Base-by-base conservation (phyloP, 345 rosid genomes). In the Populus deltoides region DNA sequence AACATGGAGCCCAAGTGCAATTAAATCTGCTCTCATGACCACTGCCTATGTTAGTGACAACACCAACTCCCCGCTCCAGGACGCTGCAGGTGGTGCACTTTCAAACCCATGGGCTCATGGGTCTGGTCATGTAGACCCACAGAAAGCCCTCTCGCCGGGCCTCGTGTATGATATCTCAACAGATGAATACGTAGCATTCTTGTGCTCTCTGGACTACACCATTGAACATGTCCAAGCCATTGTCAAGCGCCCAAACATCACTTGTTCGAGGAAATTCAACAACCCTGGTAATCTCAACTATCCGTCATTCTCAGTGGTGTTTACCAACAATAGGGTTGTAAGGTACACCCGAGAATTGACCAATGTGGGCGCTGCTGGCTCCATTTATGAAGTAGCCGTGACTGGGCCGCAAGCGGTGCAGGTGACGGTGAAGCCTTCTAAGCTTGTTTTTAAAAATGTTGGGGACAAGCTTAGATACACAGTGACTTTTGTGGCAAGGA, bases 261-360 rank as follows among this genome's bases (percentile, higher is more conserved):
- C 87, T 3, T 94, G 99, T 75, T 53, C 88, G 0, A 86, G 24
- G 72, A 94, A 88, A 78, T 86, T 90, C 81, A 86, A 86, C 85
- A 87, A 87, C 85, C 98, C 99, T 0, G 99, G 99, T 11, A 78
- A 87, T 33, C 94, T 94, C 71, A 94, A 94, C 82, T 94, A 94
- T 78, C 99, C 97, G 2, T 93, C 97, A 0, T 94, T 94, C 87
- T 94, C 99, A 0, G 91, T 94, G 51, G 61, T 90, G 83, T 93
- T 94, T 31, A 86, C 88, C 2, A 77, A 70, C 75, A 89, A 91
- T 78, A 84, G 91, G 86, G 90, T 90, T 1, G 93, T 90, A 38
- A 83, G 93, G 17, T 94, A 94, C 87, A 90, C 94, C 7, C 82
- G 99, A 1, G 90, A 81, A 71, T 82, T 94, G 68, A 94, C 98